Base-by-base conservation (phyloP, 495 filamentous ascomycete genomes). In the Hyaloscypha hepaticicola region DNA sequence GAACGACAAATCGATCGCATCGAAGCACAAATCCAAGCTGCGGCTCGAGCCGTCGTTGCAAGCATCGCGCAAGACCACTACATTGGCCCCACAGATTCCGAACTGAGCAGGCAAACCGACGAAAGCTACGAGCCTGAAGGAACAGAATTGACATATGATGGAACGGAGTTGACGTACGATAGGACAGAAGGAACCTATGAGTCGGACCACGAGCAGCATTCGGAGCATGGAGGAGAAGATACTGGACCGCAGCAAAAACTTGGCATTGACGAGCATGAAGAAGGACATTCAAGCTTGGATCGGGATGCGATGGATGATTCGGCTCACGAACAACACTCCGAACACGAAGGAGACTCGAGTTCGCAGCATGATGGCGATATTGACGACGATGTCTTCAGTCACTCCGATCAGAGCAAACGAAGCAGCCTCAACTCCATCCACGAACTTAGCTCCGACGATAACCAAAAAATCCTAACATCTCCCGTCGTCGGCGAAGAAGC, bases 371-470 rank as follows among this genome's bases (percentile, higher is more conserved):
- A 77, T 53, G 73, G 71, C n/a, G 82, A 83, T 29, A 58, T 70
- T 29, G 69, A 69, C 14, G 80, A 83, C 63, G 82, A 83, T 60
- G 77, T 85, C 9, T 85, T 85, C 67, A 85, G 80, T 70, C 34
- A 34, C 6, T 77, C 81, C 65, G 77, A 76, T 69, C 77, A 77
- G 58, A 76, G 77, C 0, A 79, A 75, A 66, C 80, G 81, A 26
- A 70, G 68, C 53, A 69, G 65, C 34, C 19, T 72, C 19, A 72
- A 72, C 57, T 72, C 70, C 12, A 28, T 28, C 41, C 57, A 66
- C 34, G 60, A 63, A 34, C 34, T 66, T 6, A 58, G 49, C 41
- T n/a, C 58, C 16, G 70, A 70, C 22, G 71, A 68, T 16, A 50
- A 50, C 9, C 45, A 66, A 9, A 60, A 70, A 55, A 2, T 56